Evolutionary conservation across 2,329 filamentous ascomycete species (phyloP).

Genomic region (Fusarium haematococcum): DNA sequence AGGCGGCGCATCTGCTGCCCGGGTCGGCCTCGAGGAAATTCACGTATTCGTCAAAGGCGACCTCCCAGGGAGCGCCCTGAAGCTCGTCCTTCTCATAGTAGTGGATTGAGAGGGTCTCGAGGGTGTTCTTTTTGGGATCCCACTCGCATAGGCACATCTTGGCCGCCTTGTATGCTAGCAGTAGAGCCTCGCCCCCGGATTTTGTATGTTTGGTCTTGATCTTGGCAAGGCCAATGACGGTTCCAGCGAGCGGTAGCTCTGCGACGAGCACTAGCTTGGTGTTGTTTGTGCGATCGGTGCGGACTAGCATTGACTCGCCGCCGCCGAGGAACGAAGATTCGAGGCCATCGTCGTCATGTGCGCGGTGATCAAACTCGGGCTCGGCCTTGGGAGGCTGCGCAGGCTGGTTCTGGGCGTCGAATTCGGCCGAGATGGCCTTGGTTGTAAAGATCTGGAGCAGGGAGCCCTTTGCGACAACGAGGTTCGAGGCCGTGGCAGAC

Average conservation of each 20-base stretch:
- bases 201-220: constrained; percentile 79
- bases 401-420: constrained; percentile 60
- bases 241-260: constrained; percentile 86
- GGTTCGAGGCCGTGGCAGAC: constrained; percentile 80
- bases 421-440: constrained; percentile 73
- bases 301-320: constrained; percentile 69
- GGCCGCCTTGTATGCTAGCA: constrained; percentile 89
- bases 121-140: constrained; percentile 82
- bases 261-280: constrained; percentile 86
- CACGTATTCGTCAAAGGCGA: constrained; percentile 78
- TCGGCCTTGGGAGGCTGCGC: constrained; percentile 54
- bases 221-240: constrained; percentile 83
- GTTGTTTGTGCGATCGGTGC: constrained; percentile 72
- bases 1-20: constrained; percentile 89
- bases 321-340: constrained; percentile 75
- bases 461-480: constrained; percentile 92
- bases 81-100: constrained; percentile 97
- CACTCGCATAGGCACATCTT: constrained; percentile 95
- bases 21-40: constrained; percentile 91
- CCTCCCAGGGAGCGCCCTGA: constrained; percentile 83
- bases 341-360: constrained; percentile 71
- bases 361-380: constrained; percentile 63
- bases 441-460: constrained; percentile 90
- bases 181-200: constrained; percentile 84
- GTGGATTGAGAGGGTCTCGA: constrained; percentile 93